Percentiles rank a stretch among this genome's conserved stretches.
phyloP scores from a whole-genome alignment of 768 basidiomycete species.

The Cystobasidium onofrii region DNA sequence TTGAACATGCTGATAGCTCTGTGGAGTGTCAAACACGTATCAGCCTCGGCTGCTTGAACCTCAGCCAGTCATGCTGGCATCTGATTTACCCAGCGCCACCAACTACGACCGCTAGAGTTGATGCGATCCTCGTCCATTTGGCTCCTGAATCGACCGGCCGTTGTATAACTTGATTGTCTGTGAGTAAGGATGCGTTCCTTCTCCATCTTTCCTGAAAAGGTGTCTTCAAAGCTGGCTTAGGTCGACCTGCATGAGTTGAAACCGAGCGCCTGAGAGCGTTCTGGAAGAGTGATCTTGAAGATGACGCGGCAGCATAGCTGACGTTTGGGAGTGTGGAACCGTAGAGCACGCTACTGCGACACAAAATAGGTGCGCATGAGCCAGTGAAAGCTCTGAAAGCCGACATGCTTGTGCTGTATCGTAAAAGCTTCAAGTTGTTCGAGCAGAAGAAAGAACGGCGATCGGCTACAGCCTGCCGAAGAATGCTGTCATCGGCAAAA shows the following conservation, averaged over 20 bases:
- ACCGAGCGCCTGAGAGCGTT: background rate
- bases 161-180: slow-evolving; percentile 18
- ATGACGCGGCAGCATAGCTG: background rate
- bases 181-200: slow-evolving; percentile 1
- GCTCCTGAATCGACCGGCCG: slow-evolving; percentile 7
- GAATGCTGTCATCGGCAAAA: no score
- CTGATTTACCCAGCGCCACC: slow-evolving; percentile 20
- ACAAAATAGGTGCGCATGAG: background rate
- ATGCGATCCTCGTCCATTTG: slow-evolving; percentile 19
- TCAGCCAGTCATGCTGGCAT: no score
- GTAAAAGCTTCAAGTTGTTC: no score
- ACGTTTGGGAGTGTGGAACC: background rate
- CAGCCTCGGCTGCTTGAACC: no score
- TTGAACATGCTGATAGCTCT: slow-evolving; percentile 36
- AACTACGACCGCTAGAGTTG: slow-evolving; percentile 17
- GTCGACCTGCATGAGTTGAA: background rate
- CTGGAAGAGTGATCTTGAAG: background rate
- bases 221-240: background rate
- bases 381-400: background rate
- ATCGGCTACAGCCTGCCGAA: no score
- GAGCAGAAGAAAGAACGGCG: no score
- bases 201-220: background rate
- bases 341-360: background rate
- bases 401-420: background rate
- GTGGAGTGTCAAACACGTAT: no score